Evolutionary conservation across 2,329 filamentous ascomycete genomes (phyloP).

Genomic region (Aspergillus udagawae): DNA sequence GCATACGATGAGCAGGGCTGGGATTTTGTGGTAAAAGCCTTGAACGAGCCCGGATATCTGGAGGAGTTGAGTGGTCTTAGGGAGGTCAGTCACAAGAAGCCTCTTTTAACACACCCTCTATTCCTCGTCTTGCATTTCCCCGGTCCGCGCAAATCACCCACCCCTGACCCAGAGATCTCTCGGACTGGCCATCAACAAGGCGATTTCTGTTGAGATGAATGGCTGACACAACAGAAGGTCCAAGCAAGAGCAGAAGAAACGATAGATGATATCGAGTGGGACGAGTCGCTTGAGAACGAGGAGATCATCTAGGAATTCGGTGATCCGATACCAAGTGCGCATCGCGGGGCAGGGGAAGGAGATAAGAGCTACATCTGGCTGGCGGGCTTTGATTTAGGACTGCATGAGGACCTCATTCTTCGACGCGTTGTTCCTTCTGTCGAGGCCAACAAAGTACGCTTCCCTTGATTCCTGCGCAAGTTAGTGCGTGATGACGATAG

Average conservation of each 20-base stretch:
- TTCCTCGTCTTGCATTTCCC: not conserved
- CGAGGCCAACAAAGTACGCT: constrained; percentile 76
- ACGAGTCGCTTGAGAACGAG: constrained; percentile 38
- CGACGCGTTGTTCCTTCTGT: constrained; percentile 55
- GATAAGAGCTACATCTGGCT: not conserved
- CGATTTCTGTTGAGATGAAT: not conserved
- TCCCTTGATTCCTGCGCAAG: constrained; percentile 70
- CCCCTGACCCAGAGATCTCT: not conserved
- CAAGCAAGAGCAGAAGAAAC: constrained; percentile 45
- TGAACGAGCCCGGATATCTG: constrained; percentile 60
- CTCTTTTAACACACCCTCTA: not conserved
- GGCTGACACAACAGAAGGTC: constrained; percentile 33
- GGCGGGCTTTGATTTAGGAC: constrained; percentile 1
- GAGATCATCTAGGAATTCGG: constrained; percentile 17
- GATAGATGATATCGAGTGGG: constrained; percentile 43
- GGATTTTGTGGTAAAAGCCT: constrained; percentile 57
- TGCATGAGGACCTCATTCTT: constrained; percentile 44
- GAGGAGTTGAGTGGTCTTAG: constrained; percentile 60
- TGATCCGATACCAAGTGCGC: not conserved
- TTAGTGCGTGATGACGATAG: constrained; percentile 11
- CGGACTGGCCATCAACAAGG: not conserved
- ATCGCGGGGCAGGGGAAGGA: not conserved
- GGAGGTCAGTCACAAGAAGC: constrained; percentile 39
- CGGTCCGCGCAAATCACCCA: not conserved
- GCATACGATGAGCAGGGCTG: constrained; percentile 54